These are phyloP conservation scores for Entomortierella chlamydospora DNA, from an alignment of 192 early-diverging fungal species.

Conservation along the genomic window DNA sequence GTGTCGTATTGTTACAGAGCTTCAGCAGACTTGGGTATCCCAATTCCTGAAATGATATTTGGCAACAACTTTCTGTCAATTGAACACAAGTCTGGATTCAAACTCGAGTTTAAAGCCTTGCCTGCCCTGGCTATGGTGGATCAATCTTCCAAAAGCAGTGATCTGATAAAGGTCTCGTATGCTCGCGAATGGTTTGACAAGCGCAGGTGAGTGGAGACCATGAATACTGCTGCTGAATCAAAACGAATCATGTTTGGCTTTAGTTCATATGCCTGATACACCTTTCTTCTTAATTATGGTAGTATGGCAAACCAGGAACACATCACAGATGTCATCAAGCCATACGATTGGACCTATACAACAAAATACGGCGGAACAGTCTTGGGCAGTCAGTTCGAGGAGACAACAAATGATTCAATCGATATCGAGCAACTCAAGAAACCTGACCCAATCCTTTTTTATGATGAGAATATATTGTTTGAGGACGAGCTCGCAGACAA, in stretches of 20 bases:
- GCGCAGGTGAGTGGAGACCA: constrained; percentile 65
- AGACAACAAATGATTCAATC: constrained; percentile 62
- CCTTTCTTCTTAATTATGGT: constrained; percentile 3
- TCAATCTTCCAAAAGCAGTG: constrained; percentile 70
- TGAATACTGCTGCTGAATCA: neutral
- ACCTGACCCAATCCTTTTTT: constrained; percentile 92
- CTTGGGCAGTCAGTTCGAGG: constrained; percentile 1
- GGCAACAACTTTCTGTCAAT: constrained; percentile 84
- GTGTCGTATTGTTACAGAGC: constrained; percentile 31
- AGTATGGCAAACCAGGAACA: constrained; percentile 67
- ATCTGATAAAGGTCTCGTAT: constrained; percentile 86
- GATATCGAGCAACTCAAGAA: constrained; percentile 80
- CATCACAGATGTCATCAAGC: constrained; percentile 87
- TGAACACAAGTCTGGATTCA: constrained; percentile 64
- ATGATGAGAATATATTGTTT: constrained; percentile 93
- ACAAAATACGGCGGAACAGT: constrained; percentile 82
- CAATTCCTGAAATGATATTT: constrained; percentile 97
- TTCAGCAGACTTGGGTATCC: constrained; percentile 70
- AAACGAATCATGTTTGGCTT: neutral
- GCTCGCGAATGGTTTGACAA: constrained; percentile 85
- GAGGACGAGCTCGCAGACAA: constrained; percentile 99
- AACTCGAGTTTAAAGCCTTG: constrained; percentile 71
- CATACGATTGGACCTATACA: constrained; percentile 98
- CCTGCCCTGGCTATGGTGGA: constrained; percentile 83
- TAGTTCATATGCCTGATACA: neutral